Evolutionary conservation across 2,329 filamentous ascomycete genomes (phyloP).

Genomic region (Exserohilum turcica): DNA sequence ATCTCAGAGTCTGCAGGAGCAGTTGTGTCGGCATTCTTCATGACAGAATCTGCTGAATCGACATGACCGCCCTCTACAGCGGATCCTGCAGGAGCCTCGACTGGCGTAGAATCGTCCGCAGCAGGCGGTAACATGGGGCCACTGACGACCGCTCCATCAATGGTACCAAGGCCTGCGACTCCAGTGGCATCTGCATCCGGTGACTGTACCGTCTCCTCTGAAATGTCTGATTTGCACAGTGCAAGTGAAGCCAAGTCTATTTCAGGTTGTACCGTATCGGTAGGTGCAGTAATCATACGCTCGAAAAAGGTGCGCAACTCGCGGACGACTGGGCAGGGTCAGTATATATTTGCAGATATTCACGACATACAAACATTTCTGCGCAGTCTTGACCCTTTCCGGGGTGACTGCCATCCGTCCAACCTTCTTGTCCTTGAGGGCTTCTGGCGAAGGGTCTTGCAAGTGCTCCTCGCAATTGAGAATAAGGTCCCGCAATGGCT

Average conservation of each 20-base stretch:
- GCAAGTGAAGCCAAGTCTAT: constrained; percentile 81
- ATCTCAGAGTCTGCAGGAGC: constrained; percentile 32
- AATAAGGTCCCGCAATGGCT: constrained; percentile 78
- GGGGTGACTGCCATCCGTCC: constrained; percentile 71
- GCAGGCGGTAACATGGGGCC: constrained; percentile 53
- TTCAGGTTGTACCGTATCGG: constrained; percentile 69
- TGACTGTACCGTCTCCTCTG: constrained; percentile 42
- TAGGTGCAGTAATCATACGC: constrained; percentile 68
- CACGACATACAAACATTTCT: constrained; percentile 71
- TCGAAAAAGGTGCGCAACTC: constrained; percentile 74
- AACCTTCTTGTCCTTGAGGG: constrained; percentile 70
- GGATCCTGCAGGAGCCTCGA: constrained; percentile 2
- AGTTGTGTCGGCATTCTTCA: constrained; percentile 6
- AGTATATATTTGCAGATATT: constrained; percentile 8
- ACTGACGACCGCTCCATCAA: constrained; percentile 52
- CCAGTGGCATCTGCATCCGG: constrained; percentile 53
- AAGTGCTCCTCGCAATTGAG: constrained; percentile 74
- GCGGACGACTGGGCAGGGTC: constrained; percentile 65
- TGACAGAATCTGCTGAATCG: neutral
- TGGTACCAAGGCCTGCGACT: constrained; percentile 47
- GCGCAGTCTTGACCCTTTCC: constrained; percentile 64
- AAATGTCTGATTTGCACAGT: constrained; percentile 64
- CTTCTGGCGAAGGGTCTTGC: constrained; percentile 68
- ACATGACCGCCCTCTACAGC: neutral
- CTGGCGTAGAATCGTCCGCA: neutral